Base-by-base conservation (phyloP, 73 alveolate species). In the Vitrella brassicaformis region DNA sequence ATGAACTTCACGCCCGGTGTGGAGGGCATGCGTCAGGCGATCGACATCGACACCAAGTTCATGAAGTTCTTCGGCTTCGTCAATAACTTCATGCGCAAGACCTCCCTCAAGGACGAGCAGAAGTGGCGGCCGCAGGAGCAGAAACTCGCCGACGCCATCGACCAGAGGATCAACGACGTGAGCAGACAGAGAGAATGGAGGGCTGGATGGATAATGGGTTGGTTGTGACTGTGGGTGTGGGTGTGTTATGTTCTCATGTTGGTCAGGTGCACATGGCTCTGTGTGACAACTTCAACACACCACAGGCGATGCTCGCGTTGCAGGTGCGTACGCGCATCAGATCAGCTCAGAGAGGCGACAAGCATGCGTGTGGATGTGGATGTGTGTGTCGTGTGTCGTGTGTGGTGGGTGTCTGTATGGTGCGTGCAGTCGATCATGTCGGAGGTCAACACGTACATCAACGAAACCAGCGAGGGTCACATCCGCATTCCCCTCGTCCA, bases 1-100 rank as follows among this genome's bases (percentile, higher is more conserved):
- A 95, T 95, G 98, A 92, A 95, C 85, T 95, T 89, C 78, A 39
- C 4, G 4, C 56, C 56, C 14, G 4, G 22, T 8, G 56, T 4
- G 14, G 56, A 39, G 56, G 14, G 22, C 56, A 8, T 39, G 22
- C 56, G 56, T 8, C 56, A 39, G 56, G 56, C 14, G 22, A 39
- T 4, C 4, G 56, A 14, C 56, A 14, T 39, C 56, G 56, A 39
- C 56, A 39, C 4, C 22, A 14, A 14, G 22, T 39, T 39, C 14
- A 14, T 39, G 22, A 39, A 4, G 22, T 39, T 39, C 14, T 39
- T 39, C 56, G 56, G 14, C 56, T 8, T 8, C 56, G 56, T 39
- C 56, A 39, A 14, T 8, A 14, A 14, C 4, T 4, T 39, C 56
- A 4, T 39, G 22, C 4, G 56, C 4, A 39, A 39, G 22, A 39